Evolutionary conservation across 441 rosid species (phyloP), one percentile per base, ranked within the genome.

Genomic region (Aleurites moluccanus): DNA sequence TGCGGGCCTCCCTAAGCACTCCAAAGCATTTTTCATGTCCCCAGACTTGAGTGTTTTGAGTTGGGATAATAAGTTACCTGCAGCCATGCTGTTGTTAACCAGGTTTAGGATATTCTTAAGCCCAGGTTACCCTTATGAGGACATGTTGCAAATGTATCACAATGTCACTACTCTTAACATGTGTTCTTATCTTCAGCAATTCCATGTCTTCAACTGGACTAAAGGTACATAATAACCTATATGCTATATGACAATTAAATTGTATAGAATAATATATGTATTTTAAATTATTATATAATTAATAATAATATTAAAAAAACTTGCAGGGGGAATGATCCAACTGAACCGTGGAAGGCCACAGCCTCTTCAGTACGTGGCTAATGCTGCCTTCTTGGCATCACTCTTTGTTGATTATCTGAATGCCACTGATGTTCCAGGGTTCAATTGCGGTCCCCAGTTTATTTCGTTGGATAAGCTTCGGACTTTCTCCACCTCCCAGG

Each of bases 101-200:
- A 86, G 98, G 78, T 84, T 83, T 30, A 80, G 98, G 82, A 76
- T 92, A 33, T 84, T 91, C 82, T 74, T 92, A 78, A 89, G 77
- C 71, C 93, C 94, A 0, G 97, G 97, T 0, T 91, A 90, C 49
- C 96, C 98, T 2, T 90, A 90, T 6, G 98, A 93, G 83, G 93
- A 89, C 76, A 90, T 89, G 94, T 70, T 93, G 59, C 64, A 64
- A 3, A 87, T 80, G 90, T 93, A 93, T 74, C 96, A 93, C 56
- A 88, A 90, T 28, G 86, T 81, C 15, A 92, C 97, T n/a, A 80
- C 71, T 69, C 82, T n/a, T n/a, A n/a, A n/a, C n/a, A n/a, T n/a
- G n/a, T n/a, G n/a, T n/a, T n/a, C n/a, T 35, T 91, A 90, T 77
- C 89, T 92, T 21, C 81, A 77, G 18, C 86, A 81, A 63, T 89